These are phyloP conservation scores for Daldinia eschscholtzii DNA, from an alignment of 2,329 filamentous ascomycete genomes.

Conservation along the genomic window DNA sequence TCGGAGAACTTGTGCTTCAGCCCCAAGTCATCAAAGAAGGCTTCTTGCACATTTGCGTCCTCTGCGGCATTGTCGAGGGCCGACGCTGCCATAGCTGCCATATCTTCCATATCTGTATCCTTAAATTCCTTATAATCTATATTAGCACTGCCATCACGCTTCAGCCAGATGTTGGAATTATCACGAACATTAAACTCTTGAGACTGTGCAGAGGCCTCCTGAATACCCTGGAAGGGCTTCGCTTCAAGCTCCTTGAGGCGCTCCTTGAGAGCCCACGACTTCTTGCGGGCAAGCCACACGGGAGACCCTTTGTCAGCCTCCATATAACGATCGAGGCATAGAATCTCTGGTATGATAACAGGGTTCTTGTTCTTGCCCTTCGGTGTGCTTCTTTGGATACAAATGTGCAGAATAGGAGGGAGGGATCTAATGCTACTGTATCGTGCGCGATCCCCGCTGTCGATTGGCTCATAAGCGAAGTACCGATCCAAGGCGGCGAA, in stretches of 20 bases:
- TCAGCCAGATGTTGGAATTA: not conserved
- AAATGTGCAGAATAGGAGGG: constrained; percentile 88
- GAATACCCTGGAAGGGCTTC: constrained; percentile 9
- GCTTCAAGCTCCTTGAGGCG: constrained; percentile 62
- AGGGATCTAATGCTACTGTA: constrained; percentile 81
- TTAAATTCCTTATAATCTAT: constrained; percentile 14
- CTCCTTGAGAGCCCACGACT: constrained; percentile 81
- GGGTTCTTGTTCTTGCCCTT: constrained; percentile 81
- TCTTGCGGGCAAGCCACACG: constrained; percentile 73
- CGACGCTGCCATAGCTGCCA: constrained; percentile 10
- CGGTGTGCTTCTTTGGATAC: constrained; percentile 86
- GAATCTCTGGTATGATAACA: constrained; percentile 80
- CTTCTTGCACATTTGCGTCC: constrained; percentile 4
- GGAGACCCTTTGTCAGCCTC: constrained; percentile 71
- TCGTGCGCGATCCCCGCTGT: constrained; percentile 70
- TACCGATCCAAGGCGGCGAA: constrained; percentile 88
- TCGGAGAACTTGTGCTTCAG: constrained; percentile 38
- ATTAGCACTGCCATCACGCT: not conserved
- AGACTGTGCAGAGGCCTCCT: not conserved
- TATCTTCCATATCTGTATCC: constrained; percentile 9
- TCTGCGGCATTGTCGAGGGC: constrained; percentile 9
- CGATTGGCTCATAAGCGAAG: constrained; percentile 83
- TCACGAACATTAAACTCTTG: constrained; percentile 5
- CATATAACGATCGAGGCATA: constrained; percentile 92
- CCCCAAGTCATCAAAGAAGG: constrained; percentile 34